Conservation (phyloP, 345 rosid species). For the Lumnitzera racemosa region DNA sequence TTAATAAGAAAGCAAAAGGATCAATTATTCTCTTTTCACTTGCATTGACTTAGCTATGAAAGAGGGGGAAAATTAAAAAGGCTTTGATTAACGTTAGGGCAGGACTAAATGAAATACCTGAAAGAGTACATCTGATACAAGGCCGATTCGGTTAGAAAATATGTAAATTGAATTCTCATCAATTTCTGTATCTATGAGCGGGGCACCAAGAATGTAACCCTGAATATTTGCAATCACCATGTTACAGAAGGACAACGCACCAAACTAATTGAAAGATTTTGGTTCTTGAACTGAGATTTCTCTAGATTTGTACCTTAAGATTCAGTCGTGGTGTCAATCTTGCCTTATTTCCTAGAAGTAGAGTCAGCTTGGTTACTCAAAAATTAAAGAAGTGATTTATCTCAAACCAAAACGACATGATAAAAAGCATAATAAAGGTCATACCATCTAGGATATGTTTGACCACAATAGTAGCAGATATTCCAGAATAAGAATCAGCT, state of each 20-base stretch:
- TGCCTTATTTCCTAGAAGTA: slow-evolving; percentile 16
- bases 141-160: slow-evolving; percentile 24
- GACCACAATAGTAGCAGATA: slow-evolving; percentile 17
- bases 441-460: slow-evolving; percentile 15
- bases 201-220: slow-evolving; percentile 28
- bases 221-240: neutral
- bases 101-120: slow-evolving; percentile 10
- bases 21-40: no score
- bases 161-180: slow-evolving; percentile 20
- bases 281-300: neutral
- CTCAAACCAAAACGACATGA: no score
- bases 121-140: slow-evolving; percentile 26
- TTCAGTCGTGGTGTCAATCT: slow-evolving; percentile 15
- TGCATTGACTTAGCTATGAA: no score
- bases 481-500: slow-evolving; percentile 30
- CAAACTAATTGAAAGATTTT: neutral
- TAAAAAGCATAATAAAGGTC: neutral
- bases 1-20: no score
- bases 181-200: slow-evolving; percentile 15
- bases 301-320: slow-evolving; percentile 9
- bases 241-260: neutral
- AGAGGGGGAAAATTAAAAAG: no score
- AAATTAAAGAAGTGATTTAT: neutral
- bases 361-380: neutral
- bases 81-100: no score